Base-by-base conservation (phyloP, 2,329 filamentous ascomycete genomes). In the Arthrobotrys musiformis region DNA sequence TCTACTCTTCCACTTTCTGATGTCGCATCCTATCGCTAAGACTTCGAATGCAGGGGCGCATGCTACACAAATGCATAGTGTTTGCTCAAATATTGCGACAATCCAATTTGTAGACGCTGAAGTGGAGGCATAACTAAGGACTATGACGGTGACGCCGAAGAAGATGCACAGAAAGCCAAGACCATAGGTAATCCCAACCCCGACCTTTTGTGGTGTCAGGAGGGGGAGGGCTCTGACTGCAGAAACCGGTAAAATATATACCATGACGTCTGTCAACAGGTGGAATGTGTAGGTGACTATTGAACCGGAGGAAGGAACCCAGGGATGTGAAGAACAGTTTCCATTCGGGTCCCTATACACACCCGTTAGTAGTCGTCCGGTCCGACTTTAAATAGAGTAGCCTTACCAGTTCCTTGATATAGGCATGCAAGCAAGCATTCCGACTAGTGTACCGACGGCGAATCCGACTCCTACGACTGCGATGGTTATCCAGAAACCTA, bases 351-450 rank as follows among this genome's bases (percentile, higher is more conserved):
- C 40, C 74, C 73, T 52, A 19, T 42, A 19, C 1, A 8, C 1
- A 42, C 2, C 11, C 17, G 40, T 42, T 4, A 42, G 40, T 4
- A 1, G n/a, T 42, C 7, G n/a, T 17, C 7, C 6, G 2, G 4
- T 17, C 19, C 44, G 13, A 13, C 13, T 15, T 24, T 1, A 48
- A 15, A 2, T 11, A 35, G 28, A 4, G 22, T 22, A 28, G 24
- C 52, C 70, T 11, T 35, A 72, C 74, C 68, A 78, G 30, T 73
- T 78, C 15, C 50, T 67, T 13, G 74, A 72, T 48, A 78, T 54
- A 13, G 74, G 74, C 46, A 72, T 44, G 30, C 74, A 78, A 37
- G 58, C 42, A 19, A 73, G 37, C 1, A 78, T n/a, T 48, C 64
- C 24, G 13, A 78, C 44, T 6, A 67, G 9, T 1, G 54, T 69